Conservation (phyloP, 1,284 basidiomycete genomes). For the Ustilago sp. region DNA sequence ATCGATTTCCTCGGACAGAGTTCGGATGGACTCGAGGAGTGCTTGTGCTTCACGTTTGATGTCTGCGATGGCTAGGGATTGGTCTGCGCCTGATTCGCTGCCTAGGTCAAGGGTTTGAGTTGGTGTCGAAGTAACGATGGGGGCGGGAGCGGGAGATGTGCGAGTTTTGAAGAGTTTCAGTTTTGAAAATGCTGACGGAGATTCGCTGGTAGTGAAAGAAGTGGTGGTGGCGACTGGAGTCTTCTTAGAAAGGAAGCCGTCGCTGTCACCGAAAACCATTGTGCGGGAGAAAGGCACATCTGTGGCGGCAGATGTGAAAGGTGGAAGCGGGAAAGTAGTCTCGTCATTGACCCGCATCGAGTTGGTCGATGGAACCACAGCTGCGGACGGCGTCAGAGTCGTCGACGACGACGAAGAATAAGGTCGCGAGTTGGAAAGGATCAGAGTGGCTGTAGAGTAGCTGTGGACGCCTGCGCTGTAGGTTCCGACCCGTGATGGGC, state of each 20-base stretch:
- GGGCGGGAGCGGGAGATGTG: not conserved
- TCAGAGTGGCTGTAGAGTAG: slow-evolving; percentile 21
- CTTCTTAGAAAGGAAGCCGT: not conserved
- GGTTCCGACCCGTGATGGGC: not conserved
- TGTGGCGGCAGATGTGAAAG: slow-evolving; percentile 3
- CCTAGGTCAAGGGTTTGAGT: slow-evolving; percentile 8
- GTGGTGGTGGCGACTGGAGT: not conserved
- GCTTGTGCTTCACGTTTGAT: slow-evolving; percentile 27
- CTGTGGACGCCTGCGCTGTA: slow-evolving; percentile 3
- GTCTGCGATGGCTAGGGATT: slow-evolving; percentile 11
- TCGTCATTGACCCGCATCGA: slow-evolving; percentile 32
- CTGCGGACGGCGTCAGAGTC: slow-evolving; percentile 20
- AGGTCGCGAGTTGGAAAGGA: slow-evolving; percentile 29
- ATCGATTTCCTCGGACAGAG: slow-evolving; percentile 31
- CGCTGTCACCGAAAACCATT: not conserved
- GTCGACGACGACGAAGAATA: slow-evolving; percentile 24
- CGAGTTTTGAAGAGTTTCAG: slow-evolving; percentile 2
- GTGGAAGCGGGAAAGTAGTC: slow-evolving; percentile 30
- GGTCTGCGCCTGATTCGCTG: slow-evolving; percentile 13
- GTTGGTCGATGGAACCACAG: not conserved
- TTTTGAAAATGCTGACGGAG: slow-evolving; percentile 1
- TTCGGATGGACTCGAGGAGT: slow-evolving; percentile 24
- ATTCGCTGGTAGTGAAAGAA: not conserved
- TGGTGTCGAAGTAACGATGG: not conserved
- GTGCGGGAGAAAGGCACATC: not conserved